These are phyloP conservation scores for Ochetophila trinervis DNA, from an alignment of 306 rosid species.

Conservation along the genomic window DNA sequence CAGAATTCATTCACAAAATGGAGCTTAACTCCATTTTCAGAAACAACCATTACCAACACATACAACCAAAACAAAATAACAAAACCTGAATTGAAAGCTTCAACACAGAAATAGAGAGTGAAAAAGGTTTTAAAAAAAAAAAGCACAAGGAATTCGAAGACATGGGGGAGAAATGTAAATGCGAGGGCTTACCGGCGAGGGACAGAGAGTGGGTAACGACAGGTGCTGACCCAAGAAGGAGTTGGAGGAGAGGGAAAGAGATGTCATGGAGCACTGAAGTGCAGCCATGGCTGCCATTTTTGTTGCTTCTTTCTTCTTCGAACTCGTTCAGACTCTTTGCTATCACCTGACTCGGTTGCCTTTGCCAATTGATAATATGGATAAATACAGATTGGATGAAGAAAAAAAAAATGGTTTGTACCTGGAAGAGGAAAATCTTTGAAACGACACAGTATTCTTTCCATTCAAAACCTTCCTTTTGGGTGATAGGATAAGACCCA, in stretches of 20 bases:
- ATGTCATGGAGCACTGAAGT: slow-evolving; percentile 72
- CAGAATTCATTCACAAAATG: slow-evolving; percentile 4
- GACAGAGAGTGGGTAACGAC: slow-evolving; percentile 42
- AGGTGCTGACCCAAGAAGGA: slow-evolving; percentile 83
- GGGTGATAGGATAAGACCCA: too few relatives aligned
- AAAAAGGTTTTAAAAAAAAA: not conserved
- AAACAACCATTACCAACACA: not conserved
- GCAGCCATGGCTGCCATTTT: slow-evolving; percentile 88
- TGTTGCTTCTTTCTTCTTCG: slow-evolving; percentile 14
- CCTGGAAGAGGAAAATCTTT: too few relatives aligned
- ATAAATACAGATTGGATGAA: slow-evolving; percentile 19
- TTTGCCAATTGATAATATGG: slow-evolving; percentile 22
- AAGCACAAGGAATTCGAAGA: not conserved
- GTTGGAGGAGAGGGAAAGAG: slow-evolving; percentile 71
- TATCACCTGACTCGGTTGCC: too few relatives aligned
- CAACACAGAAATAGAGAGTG: not conserved
- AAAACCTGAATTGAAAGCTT: slow-evolving; percentile 5
- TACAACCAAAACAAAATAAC: not conserved
- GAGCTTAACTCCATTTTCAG: slow-evolving; percentile 4
- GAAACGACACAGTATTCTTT: slow-evolving; percentile 33
- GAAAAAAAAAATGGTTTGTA: too few relatives aligned
- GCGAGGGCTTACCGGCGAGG: slow-evolving; percentile 41
- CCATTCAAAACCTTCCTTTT: too few relatives aligned
- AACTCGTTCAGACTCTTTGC: too few relatives aligned
- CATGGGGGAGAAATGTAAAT: not conserved